phyloP scores from a whole-genome alignment of 352 stramenopile species.

The Phytophthora sp. region DNA sequence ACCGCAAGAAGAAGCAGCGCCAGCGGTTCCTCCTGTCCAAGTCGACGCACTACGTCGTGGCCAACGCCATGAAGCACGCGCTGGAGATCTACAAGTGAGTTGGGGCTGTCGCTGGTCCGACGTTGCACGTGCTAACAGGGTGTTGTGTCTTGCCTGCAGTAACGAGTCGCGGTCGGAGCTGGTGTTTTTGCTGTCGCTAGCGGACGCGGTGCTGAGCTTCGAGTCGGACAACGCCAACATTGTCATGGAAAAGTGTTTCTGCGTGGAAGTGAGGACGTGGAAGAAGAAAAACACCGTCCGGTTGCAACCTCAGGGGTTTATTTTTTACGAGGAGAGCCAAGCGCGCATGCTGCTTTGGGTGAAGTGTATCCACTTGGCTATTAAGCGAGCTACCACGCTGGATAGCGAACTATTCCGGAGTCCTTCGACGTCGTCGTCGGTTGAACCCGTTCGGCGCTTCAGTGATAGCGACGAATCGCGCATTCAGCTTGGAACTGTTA shows the following conservation, averaged over 20 bases:
- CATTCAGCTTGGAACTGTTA: not conserved
- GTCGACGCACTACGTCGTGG: constrained; percentile 55
- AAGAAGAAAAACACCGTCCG: constrained; percentile 71
- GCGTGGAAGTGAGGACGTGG: constrained; percentile 70
- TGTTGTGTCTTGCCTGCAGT: constrained; percentile 17
- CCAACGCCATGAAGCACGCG: constrained; percentile 53
- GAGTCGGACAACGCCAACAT: constrained; percentile 73
- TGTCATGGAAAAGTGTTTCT: constrained; percentile 82
- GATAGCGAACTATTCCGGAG: constrained; percentile 50
- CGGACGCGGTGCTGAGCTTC: constrained; percentile 59
- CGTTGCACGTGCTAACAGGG: not conserved
- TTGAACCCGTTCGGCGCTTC: constrained; percentile 6
- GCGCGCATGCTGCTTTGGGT: constrained; percentile 75
- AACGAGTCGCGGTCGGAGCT: constrained; percentile 58
- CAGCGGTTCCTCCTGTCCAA: constrained; percentile 57
- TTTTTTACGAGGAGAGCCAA: constrained; percentile 79
- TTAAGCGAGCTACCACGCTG: constrained; percentile 52
- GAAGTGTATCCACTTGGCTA: constrained; percentile 76
- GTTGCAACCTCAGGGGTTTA: constrained; percentile 64
- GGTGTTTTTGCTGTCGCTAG: constrained; percentile 70
- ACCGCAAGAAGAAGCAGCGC: constrained; percentile 67
- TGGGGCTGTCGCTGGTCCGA: not conserved
- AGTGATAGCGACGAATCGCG: constrained; percentile 31
- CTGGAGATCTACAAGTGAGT: constrained; percentile 67
- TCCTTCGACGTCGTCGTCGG: constrained; percentile 20